These are phyloP conservation scores for Breynia disticha DNA, from an alignment of 441 rosid species.

Conservation along the genomic window DNA sequence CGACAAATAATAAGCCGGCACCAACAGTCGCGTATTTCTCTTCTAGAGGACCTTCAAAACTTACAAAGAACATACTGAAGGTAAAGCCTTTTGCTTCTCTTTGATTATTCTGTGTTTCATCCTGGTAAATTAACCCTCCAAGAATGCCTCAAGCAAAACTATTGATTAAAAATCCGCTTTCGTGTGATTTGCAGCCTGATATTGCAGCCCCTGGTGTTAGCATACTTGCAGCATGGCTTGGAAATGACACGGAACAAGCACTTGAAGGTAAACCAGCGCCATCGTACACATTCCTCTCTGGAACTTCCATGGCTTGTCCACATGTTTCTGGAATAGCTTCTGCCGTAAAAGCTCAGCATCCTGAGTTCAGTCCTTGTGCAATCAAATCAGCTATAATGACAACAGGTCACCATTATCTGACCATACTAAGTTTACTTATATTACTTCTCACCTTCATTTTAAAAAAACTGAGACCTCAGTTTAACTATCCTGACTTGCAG, in stretches of 20 bases:
- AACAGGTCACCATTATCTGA: conserved; percentile 33
- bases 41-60: conserved; percentile 58
- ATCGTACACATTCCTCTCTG: conserved; percentile 48
- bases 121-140: neutral
- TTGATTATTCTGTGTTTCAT: neutral
- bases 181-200: conserved; percentile 50
- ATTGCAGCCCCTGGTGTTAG: conserved; percentile 67
- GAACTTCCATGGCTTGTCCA: conserved; percentile 87
- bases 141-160: too few relatives aligned
- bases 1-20: conserved; percentile 46
- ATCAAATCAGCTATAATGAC: conserved; percentile 71
- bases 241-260: conserved; percentile 32
- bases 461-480: neutral
- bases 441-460: neutral
- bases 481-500: conserved; percentile 21
- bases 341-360: conserved; percentile 43
- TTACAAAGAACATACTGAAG: conserved; percentile 59
- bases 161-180: neutral
- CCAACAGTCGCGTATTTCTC: conserved; percentile 70
- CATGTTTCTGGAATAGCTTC: conserved; percentile 64
- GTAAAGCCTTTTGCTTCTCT: conserved; percentile 20
- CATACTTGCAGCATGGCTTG: conserved; percentile 78
- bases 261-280: conserved; percentile 41
- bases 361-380: conserved; percentile 54
- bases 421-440: too few relatives aligned